phyloP scores from a whole-genome alignment of 2,329 filamentous ascomycete genomes.

The Ascochyta pisi region DNA sequence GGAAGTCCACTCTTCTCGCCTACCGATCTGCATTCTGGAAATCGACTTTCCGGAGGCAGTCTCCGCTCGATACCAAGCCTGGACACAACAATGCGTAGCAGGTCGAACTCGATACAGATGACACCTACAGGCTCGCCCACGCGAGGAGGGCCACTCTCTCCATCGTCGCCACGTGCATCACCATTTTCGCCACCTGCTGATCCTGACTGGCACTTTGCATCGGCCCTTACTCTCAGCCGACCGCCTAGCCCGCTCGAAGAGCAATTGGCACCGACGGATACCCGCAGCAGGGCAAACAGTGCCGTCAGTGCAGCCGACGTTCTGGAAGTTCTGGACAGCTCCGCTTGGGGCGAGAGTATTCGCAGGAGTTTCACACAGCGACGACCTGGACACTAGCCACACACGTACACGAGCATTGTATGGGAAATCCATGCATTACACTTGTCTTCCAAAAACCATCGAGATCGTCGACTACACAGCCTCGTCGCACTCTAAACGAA shows the following conservation, averaged over 20 bases:
- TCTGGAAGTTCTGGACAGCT: conserved; percentile 84
- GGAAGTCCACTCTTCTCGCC: conserved; percentile 45
- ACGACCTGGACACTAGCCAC: conserved; percentile 40
- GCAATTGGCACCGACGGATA: conserved; percentile 42
- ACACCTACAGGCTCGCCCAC: conserved; percentile 47
- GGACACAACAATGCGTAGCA: conserved; percentile 42
- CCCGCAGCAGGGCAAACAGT: conserved; percentile 70
- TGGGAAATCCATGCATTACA: neutral
- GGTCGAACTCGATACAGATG: conserved; percentile 49
- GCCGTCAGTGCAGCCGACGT: conserved; percentile 77
- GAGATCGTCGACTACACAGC: neutral
- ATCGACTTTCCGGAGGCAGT: conserved; percentile 37
- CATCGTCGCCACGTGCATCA: conserved; percentile 34
- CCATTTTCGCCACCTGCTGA: conserved; percentile 40
- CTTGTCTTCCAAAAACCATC: neutral
- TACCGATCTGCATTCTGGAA: conserved; percentile 35
- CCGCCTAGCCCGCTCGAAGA: conserved; percentile 46
- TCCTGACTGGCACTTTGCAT: conserved; percentile 56
- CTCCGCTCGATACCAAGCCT: conserved; percentile 33
- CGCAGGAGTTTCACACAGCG: conserved; percentile 80
- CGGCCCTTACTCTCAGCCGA: conserved; percentile 51
- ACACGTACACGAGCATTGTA: neutral
- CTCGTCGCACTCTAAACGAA: conserved; percentile 9
- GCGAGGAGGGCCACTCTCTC: conserved; percentile 29
- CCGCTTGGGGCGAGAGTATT: conserved; percentile 92